Base-by-base conservation (phyloP, 2,329 filamentous ascomycete genomes). In the Lasiodiplodia citricola region DNA sequence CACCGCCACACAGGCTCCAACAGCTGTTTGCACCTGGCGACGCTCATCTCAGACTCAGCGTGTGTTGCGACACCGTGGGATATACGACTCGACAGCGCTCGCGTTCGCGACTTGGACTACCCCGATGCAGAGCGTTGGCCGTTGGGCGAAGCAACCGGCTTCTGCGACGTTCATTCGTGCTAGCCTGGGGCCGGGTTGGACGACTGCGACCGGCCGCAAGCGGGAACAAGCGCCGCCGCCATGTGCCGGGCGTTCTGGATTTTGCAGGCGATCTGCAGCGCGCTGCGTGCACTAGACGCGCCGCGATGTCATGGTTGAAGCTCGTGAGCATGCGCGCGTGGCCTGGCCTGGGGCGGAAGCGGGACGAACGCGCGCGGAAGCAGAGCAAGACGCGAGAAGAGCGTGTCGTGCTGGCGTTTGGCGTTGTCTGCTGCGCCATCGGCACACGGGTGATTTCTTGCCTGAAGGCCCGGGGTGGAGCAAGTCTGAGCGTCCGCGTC, bases 401-500 rank as follows among this genome's bases (percentile, higher is more conserved):
- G 41, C 56, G 56, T 62, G 58, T 51, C 18, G n/a, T 35, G 25
- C 13, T 44, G 58, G 41, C 38, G 31, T 60, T 31, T 11, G 31
- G 31, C 31, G 8, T 35, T 35, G 31, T 21, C 37, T 21, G 37
- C 18, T 57, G 47, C 50, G 62, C 47, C 62, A 65, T 55, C 31
- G 47, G 28, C 28, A 28, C 28, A 54, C 62, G 62, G 47, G 44
- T n/a, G 28, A 28, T 28, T 64, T 64, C 60, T 64, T 64, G 44
- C 47, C 50, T 64, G 47, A 52, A 55, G 62, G 31, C 31, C 31
- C 31, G 8, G 28, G 31, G 62, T 54, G 62, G 51, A 65, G 47
- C 62, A 65, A 58, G 65, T 67, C 65, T 67, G 65, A 67, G 65
- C 65, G 64, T 51, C 52, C 52, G 51, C 64, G 64, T 60, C 55